Evolutionary conservation across 2,329 filamentous ascomycete species (phyloP).

Genomic region (Elsinoe batatas): DNA sequence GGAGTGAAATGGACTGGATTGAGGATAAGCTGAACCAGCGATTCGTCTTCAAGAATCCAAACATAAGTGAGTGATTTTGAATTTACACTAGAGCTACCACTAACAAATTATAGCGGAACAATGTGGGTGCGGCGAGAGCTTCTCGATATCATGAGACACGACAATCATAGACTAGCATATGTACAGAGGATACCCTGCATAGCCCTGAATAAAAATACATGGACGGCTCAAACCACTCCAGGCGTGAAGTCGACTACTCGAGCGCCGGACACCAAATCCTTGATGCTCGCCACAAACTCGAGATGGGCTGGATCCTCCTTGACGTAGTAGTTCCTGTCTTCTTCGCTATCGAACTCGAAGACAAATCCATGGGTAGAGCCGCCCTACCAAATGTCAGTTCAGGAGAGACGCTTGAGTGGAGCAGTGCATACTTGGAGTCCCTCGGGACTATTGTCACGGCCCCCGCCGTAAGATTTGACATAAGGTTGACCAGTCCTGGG

Average conservation of each 20-base stretch:
- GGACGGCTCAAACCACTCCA: constrained; percentile 36
- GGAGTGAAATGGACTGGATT: constrained; percentile 97
- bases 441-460: constrained; percentile 53
- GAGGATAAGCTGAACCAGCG: constrained; percentile 88
- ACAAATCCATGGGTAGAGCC: constrained; percentile 62
- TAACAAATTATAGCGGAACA: constrained; percentile 61
- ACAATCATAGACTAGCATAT: neutral
- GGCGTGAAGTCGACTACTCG: constrained; percentile 52
- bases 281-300: constrained; percentile 46
- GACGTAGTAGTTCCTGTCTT: constrained; percentile 61
- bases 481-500: constrained; percentile 51
- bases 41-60: constrained; percentile 94
- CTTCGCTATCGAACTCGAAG: constrained; percentile 51
- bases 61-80: constrained; percentile 69
- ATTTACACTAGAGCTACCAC: neutral
- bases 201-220: neutral
- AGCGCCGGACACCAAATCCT: constrained; percentile 42
- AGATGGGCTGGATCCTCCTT: constrained; percentile 54
- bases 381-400: constrained; percentile 28
- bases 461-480: constrained; percentile 49
- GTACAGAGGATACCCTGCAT: neutral
- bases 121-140: constrained; percentile 93
- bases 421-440: constrained; percentile 44
- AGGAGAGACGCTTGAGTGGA: neutral
- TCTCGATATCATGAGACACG: constrained; percentile 46